Base-by-base conservation (phyloP, 345 rosid species). In the Hibiscus syriacus region DNA sequence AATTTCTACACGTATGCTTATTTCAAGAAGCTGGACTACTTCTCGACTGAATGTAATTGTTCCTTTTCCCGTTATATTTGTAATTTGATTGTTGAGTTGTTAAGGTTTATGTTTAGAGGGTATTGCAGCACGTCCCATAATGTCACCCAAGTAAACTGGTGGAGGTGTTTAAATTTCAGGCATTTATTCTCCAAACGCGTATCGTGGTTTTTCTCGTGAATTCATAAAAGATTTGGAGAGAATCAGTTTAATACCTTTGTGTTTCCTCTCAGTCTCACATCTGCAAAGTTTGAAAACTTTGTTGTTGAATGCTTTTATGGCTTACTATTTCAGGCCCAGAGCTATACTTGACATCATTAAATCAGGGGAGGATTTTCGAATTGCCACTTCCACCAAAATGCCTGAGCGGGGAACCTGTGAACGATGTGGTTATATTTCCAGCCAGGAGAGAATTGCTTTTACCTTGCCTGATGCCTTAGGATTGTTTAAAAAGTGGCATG, bases 381-480 rank as follows among this genome's bases (percentile, higher is more conserved):
- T 93, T 46, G 76, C 96, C 3, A 86, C 91, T 27, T 69, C 81
- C 0, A 89, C 95, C 5, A 93, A 89, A 77, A 90, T 90, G 98
- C 97, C 96, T 22, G 97, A 93, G 82, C 96, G 90, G 81, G 98
- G 97, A 38, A 89, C 82, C 1, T 94, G 99, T 66, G 92, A 89
- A 82, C 80, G 90, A 29, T 89, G 99, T 55, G 97, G 99, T 11
- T 93, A 93, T 69, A 91, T 93, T 17, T 90, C 99, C 50, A 90
- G 99, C 80, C 99, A 93, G 92, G 96, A 90, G 70, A 77, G 69
- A 55, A 10, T 63, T 70, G 69, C 49, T 75, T 61, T 61, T 56
- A 26, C 57, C 38, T 14, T 43, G 38, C 14, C n/a, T 67, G 12
- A 14, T 22, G 34, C 60, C 22, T 26, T 29, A 41, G 17, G 54